Conservation (phyloP, 768 basidiomycete species). For the Russula emetica region DNA sequence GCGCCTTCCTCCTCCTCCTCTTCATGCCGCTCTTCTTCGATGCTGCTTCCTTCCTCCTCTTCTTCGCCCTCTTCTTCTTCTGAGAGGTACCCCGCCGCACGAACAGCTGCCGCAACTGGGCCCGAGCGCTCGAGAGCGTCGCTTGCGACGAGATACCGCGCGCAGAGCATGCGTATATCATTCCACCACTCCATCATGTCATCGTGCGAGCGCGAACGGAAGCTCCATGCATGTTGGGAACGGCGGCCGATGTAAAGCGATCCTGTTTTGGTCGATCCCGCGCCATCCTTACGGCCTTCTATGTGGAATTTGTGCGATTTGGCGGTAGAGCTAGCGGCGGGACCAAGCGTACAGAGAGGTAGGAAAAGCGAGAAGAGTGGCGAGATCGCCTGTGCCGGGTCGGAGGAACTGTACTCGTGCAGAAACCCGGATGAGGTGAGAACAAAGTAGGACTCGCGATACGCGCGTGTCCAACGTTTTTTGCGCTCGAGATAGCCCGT, state of each 20-base stretch:
- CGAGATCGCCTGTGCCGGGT: slow-evolving; percentile 52
- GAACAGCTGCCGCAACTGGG: slow-evolving; percentile 87
- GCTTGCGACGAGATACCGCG: slow-evolving; percentile 88
- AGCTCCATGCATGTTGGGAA: slow-evolving; percentile 74
- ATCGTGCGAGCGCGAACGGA: slow-evolving; percentile 83
- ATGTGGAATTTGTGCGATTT: slow-evolving; percentile 95
- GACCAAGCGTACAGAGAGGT: slow-evolving; percentile 92
- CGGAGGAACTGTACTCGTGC: slow-evolving; percentile 82
- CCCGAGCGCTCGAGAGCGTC: slow-evolving; percentile 91
- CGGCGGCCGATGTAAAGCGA: slow-evolving; percentile 40
- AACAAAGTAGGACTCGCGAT: slow-evolving; percentile 83
- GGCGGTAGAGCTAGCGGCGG: slow-evolving; percentile 64
- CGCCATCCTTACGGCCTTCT: slow-evolving; percentile 83
- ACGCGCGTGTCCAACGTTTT: slow-evolving; percentile 87
- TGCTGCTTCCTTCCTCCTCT: slow-evolving; percentile 58
- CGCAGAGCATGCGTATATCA: slow-evolving; percentile 89
- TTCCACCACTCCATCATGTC: slow-evolving; percentile 99
- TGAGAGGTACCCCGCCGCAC: slow-evolving; percentile 81
- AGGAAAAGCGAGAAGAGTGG: slow-evolving; percentile 89
- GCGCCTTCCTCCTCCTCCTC: slow-evolving; percentile 49
- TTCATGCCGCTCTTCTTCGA: slow-evolving; percentile 47
- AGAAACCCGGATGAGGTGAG: slow-evolving; percentile 95
- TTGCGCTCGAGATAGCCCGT: slow-evolving; percentile 90
- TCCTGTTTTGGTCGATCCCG: slow-evolving; percentile 59
- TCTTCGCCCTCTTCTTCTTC: slow-evolving; percentile 66